Evolutionary conservation across 805 yeast genomes (phyloP), one percentile per base, ranked within the genome.

Genomic region (Wickerhamiella galacta): DNA sequence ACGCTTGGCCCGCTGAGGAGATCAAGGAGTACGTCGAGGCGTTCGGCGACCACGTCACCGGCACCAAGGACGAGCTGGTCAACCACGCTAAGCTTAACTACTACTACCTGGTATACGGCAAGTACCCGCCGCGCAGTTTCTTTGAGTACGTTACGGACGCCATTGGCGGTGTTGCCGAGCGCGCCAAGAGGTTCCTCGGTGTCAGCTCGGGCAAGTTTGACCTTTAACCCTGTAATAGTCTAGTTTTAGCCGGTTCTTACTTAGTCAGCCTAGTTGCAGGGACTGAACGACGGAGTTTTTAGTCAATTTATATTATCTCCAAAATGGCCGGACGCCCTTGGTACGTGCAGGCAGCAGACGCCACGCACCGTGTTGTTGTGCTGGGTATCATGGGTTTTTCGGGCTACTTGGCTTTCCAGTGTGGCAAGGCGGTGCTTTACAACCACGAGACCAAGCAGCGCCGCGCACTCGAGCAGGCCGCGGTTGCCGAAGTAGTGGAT

Each of bases 301-400:
- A n/a, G n/a, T n/a, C n/a, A n/a, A n/a, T n/a, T n/a, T n/a, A n/a
- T n/a, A n/a, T n/a, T n/a, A n/a, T n/a, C n/a, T n/a, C n/a, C n/a
- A n/a, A 20, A 11, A 43, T 43, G 52, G 40, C 44, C 9, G 45
- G 52, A 24, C 46, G 61, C 49, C 79, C 85, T 30, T 77, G 87
- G 87, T 76, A 76, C 52, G 71, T 76, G 2, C 73, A 70, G 52
- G 71, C 68, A 3, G 69, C 80, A 2, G 87, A 77, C 52, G 66
- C 76, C 26, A 66, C 65, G 18, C 87, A 77, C 54, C 74, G 87
- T 57, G 52, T 75, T 38, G 72, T 81, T 0, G 83, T 77, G 28
- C 50, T 76, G 16, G 65, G 76, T 3, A 59, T 77, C 20, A 66
- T 73, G 15, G 85, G 85, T 18, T 57, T 47, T 33, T 56, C 62